Conservation (phyloP, 2,329 filamentous ascomycete species). For the Cryphonectria nitschkei region DNA sequence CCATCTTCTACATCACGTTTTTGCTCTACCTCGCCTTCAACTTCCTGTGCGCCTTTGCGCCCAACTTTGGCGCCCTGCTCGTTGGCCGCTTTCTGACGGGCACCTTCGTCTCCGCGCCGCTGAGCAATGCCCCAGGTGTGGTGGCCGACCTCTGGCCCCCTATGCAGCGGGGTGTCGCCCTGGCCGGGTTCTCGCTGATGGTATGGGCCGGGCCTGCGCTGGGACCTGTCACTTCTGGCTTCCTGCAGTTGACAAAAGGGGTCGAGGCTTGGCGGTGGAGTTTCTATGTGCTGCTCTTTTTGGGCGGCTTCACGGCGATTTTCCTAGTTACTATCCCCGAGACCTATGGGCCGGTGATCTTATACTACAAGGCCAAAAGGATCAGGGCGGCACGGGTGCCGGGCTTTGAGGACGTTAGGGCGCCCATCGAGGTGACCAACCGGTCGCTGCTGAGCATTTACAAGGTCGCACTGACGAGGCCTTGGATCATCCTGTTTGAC, state of each 20-base stretch:
- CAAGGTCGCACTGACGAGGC: slow-evolving; percentile 52
- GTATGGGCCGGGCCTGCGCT: slow-evolving; percentile 58
- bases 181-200: slow-evolving; percentile 57
- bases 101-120: slow-evolving; percentile 55
- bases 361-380: slow-evolving; percentile 57
- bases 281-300: slow-evolving; percentile 52
- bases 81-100: slow-evolving; percentile 60
- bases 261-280: slow-evolving; percentile 52
- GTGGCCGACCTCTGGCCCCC: slow-evolving; percentile 58
- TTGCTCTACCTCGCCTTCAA: slow-evolving; percentile 53
- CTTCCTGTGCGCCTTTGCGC: slow-evolving; percentile 58
- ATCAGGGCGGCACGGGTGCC: slow-evolving; percentile 52
- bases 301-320: slow-evolving; percentile 43
- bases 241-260: slow-evolving; percentile 56
- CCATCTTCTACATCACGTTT: slow-evolving; percentile 57
- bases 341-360: slow-evolving; percentile 53
- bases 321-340: slow-evolving; percentile 63
- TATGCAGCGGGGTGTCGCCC: slow-evolving; percentile 54
- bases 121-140: slow-evolving; percentile 55
- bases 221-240: slow-evolving; percentile 59
- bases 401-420: slow-evolving; percentile 56
- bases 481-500: slow-evolving; percentile 59
- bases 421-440: slow-evolving; percentile 51
- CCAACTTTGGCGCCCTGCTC: slow-evolving; percentile 56
- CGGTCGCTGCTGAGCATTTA: slow-evolving; percentile 49